Base-by-base conservation (phyloP, 2,329 filamentous ascomycete genomes). In the Podosphaera xanthii region DNA sequence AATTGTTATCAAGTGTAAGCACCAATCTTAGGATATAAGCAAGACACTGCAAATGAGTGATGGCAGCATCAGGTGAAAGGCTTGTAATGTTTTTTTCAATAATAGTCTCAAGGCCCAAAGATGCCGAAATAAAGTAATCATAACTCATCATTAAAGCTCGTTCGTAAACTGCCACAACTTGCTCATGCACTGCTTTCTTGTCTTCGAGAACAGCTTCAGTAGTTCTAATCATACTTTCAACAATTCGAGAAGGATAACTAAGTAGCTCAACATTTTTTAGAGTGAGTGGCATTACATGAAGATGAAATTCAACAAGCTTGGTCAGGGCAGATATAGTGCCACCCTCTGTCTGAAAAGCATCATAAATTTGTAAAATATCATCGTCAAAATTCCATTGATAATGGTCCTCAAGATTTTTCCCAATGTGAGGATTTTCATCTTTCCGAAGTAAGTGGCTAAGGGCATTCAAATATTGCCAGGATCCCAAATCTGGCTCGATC, bases 51-150 rank as follows among this genome's bases (percentile, higher is more conserved):
- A 80, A 68, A 57, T 68, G 62, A n/a, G 57, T 53, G 10, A 73
- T 64, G 0, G 75, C 72, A 35, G 71, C 72, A 1, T 81, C 77
- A 12, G 69, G 69, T 12, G 70, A 71, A 22, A 83, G 69, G 56
- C 72, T 72, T 8, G 77, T 80, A 49, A 77, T 73, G 59, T 76
- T 75, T 63, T 79, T 82, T 36, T 81, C 77, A 50, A 82, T 74
- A 59, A 77, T 72, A 2, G 64, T 63, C 2, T 71, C 70, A 14
- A 82, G 64, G 3, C 72, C 72, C 4, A 64, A 64, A 1, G 75
- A 74, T 44, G 75, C 70, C 9, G 69, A 62, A 22, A 67, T 66
- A 64, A 76, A 81, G 35, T 76, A 70, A 1, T 69, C 62, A 59
- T 77, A 70, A 0, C 72, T 75, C 49, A 71, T 62, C 59, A 63